These are phyloP conservation scores for Leishmania martiniquensis DNA, from an alignment of 208 protist species.

Conservation along the genomic window DNA sequence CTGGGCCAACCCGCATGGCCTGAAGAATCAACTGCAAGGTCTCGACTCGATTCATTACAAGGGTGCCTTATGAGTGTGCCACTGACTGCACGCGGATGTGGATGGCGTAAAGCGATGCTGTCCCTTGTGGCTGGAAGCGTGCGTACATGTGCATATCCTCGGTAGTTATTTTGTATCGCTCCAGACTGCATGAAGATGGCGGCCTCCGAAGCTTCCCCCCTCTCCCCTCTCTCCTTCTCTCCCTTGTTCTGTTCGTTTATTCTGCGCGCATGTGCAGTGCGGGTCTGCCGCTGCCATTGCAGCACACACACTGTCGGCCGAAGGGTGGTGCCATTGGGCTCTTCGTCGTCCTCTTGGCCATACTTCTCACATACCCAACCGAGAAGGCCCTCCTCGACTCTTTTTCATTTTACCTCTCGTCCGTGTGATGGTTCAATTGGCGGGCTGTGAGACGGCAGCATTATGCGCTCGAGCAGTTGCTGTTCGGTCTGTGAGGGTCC, in stretches of 20 bases:
- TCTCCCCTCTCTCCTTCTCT: background rate
- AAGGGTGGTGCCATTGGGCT: too few relatives aligned
- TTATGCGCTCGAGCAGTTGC: background rate
- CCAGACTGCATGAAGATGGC: background rate
- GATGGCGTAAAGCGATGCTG: too few relatives aligned
- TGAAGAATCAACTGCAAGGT: slow-evolving; percentile 89
- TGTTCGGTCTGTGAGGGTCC: background rate
- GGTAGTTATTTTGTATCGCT: too few relatives aligned
- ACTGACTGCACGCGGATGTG: background rate
- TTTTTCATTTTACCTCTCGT: background rate
- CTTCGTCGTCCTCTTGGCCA: too few relatives aligned
- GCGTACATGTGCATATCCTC: background rate
- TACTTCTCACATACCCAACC: too few relatives aligned
- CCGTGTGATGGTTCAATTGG: background rate
- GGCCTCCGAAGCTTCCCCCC: background rate
- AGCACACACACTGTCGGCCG: too few relatives aligned
- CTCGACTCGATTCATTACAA: slow-evolving; percentile 76
- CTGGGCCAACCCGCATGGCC: slow-evolving; percentile 89
- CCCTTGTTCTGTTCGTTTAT: too few relatives aligned
- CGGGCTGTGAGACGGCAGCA: background rate
- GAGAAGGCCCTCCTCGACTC: background rate
- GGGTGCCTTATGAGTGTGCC: slow-evolving; percentile 4
- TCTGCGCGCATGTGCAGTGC: too few relatives aligned
- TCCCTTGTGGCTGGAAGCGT: too few relatives aligned
- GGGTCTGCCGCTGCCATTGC: too few relatives aligned